Base-by-base conservation (phyloP, 2,329 filamentous ascomycete species). In the Ophiognomonia clavigignenti-juglandacearum region DNA sequence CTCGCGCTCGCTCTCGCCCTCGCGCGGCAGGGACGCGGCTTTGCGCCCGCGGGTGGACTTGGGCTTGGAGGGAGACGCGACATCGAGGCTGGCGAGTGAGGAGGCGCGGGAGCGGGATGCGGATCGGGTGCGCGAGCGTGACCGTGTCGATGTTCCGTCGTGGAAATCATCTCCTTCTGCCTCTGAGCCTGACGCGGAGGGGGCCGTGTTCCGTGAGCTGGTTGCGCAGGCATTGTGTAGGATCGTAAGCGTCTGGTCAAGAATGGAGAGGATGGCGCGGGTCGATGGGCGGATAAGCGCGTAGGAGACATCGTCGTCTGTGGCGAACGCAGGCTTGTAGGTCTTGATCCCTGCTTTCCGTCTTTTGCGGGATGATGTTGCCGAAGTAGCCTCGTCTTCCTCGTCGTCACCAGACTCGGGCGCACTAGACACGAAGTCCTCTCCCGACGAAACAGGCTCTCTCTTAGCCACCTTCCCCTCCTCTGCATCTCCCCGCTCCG, bases 261-360 rank as follows among this genome's bases (percentile, higher is more conserved):
- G 61, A 29, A 81, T 78, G 2, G 73, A 66, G 8, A 96, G 71
- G 14, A 91, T 76, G 54, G 88, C 83, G n/a, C 83, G 74, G 10
- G 86, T 75, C 0, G 80, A 75, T 0, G 89, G 88, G 0, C 75
- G 74, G 14, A 96, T 68, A 5, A 95, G 69, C 2, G 65, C 61
- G 49, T 75, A 70, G 0, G 88, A 86, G 39, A 72, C 61, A 2
- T 86, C 82, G 54, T 95, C 89, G 56, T 95, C 84, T 2, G 80
- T 75, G 7, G 85, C 76, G 5, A 88, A 65, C 2, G 75, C 70
- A 0, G 86, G 80, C 10, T 64, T 62, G 27, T 70, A 67, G 0
- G 61, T 62, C 42, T 4, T 50, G 14, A 26, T 39, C 9, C 43
- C 13, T 8, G 22, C 35, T 10, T 22, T 24, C 18, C 8, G 32